Evolutionary conservation across 2,329 filamentous ascomycete species (phyloP).

Genomic region (Aureobasidium subglaciale): DNA sequence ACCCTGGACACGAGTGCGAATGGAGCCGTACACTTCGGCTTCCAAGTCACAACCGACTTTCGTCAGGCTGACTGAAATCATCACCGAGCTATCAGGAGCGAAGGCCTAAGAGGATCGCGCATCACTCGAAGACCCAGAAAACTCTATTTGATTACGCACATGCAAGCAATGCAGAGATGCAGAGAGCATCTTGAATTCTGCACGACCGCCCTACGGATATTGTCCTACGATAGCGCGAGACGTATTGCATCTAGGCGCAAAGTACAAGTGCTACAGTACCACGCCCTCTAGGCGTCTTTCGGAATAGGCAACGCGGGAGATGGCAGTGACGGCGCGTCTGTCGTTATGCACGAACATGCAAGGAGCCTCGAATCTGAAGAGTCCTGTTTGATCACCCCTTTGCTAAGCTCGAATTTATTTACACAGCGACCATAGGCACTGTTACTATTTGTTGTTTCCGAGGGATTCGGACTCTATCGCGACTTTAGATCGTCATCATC

Average conservation of each 20-base stretch:
- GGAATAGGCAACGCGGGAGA: slow-evolving; percentile 11
- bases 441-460: no score
- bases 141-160: slow-evolving; percentile 1
- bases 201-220: slow-evolving; percentile 4
- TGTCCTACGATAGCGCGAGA: slow-evolving; percentile 1
- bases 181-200: slow-evolving; percentile 2
- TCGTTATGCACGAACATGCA: slow-evolving; percentile 8
- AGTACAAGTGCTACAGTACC: slow-evolving; percentile 12
- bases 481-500: not conserved
- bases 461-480: no score
- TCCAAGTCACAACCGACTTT: not conserved
- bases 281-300: slow-evolving; percentile 5
- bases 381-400: not conserved
- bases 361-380: not conserved
- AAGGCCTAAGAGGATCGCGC: not conserved
- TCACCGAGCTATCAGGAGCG: not conserved
- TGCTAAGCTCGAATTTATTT: not conserved
- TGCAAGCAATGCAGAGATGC: slow-evolving; percentile 12
- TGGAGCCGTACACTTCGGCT: not conserved
- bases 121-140: not conserved
- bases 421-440: not conserved
- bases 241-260: not conserved
- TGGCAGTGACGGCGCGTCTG: slow-evolving; percentile 10
- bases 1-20: not conserved
- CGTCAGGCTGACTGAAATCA: not conserved